phyloP scores from a whole-genome alignment of 352 stramenopile genomes.

The Phytophthora tentaculata region DNA sequence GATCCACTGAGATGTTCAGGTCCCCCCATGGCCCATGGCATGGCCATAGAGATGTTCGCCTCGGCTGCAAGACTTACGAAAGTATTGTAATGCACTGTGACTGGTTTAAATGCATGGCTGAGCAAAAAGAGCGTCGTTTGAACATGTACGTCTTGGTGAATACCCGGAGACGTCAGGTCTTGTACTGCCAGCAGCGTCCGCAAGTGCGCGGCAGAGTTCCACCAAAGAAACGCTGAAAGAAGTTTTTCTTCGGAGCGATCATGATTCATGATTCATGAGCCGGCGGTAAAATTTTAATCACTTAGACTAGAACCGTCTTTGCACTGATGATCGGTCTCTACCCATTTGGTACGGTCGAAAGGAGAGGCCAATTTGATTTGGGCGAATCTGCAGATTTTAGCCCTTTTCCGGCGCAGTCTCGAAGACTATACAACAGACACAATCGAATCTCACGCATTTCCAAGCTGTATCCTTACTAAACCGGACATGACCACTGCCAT shows the following conservation, averaged over 20 bases:
- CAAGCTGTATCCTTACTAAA: constrained; percentile 16
- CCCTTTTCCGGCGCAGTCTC: neutral
- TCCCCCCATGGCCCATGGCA: neutral
- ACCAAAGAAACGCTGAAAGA: neutral
- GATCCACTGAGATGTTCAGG: neutral
- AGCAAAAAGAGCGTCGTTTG: too few relatives aligned
- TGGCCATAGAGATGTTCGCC: too few relatives aligned
- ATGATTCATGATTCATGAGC: too few relatives aligned
- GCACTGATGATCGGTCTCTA: constrained; percentile 3
- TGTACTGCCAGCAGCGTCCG: neutral
- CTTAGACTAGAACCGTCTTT: constrained; percentile 2
- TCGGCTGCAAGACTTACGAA: too few relatives aligned
- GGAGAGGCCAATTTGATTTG: constrained; percentile 8
- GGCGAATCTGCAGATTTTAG: constrained; percentile 35
- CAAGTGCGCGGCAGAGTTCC: neutral
- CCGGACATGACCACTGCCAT: neutral
- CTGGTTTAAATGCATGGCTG: too few relatives aligned
- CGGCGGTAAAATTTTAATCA: constrained; percentile 23
- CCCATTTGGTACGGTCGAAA: constrained; percentile 21
- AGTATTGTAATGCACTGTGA: too few relatives aligned
- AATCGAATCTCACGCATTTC: constrained; percentile 20
- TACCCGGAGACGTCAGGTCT: neutral
- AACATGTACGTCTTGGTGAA: constrained; percentile 2
- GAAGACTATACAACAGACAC: neutral
- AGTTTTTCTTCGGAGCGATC: too few relatives aligned